Base-by-base conservation (phyloP, 2,329 filamentous ascomycete genomes). In the Diplodia sapinea region DNA sequence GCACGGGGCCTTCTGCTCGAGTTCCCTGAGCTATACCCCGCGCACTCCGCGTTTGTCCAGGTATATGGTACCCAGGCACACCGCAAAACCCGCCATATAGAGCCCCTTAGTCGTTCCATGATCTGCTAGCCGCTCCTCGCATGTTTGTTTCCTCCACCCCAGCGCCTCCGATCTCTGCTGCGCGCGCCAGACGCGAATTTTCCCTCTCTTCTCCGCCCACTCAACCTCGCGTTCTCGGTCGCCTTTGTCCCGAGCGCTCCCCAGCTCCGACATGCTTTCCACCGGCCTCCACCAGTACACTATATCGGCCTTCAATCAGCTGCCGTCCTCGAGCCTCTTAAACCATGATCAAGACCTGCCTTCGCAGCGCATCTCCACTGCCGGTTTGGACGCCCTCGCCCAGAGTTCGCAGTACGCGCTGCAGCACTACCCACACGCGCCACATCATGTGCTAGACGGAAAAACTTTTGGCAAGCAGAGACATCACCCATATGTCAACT, bases 321-420 rank as follows among this genome's bases (percentile, higher is more conserved):
- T 78, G 71, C 86, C 87, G 57, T 83, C 85, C 65, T 84, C 82
- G 72, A 82, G 83, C 69, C 82, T 88, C 72, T 77, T 88, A 68
- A 84, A 86, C 68, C 85, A 86, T 72, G 80, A 83, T 68, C 86
- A 87, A 26, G 83, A 84, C 70, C 47, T 77, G 33, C 69, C 74
- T 52, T 72, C 76, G 31, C 77, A 78, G 70, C 76, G 77, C 61
- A 73, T 78, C 69, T 71, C 87, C 71, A 77, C 77, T 20, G 77
- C 79, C 66, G 84, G 85, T n/a, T 81, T 94, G 68, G 89, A 93
- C 71, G 84, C 87, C 5, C 85, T 93, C 55, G 85, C 87, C 7
- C 89, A 91, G 70, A 86, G 86, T 47, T 89, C 91, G 13, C 90
- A 92, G 73, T 93, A 93, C 80, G 86, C 89, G 20, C 82, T 93